Base-by-base conservation (phyloP, 2,329 filamentous ascomycete species). In the Conoideocrella luteorostrata region DNA sequence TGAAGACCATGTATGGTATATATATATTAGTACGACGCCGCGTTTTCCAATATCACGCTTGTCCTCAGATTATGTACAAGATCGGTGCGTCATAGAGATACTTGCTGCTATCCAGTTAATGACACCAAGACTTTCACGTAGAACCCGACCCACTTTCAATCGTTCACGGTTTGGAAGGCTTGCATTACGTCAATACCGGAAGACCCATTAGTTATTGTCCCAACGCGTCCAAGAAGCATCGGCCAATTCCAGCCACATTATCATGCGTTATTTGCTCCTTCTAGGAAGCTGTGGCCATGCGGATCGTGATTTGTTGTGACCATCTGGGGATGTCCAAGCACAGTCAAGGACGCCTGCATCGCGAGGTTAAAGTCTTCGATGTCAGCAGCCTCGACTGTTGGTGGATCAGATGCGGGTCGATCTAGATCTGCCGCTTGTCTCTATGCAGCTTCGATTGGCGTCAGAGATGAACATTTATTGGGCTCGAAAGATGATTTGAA, bases 61-160 rank as follows among this genome's bases (percentile, higher is more conserved):
- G n/a, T n/a, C n/a, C n/a, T n/a, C n/a, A n/a, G n/a, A n/a, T n/a
- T n/a, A n/a, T n/a, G n/a, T n/a, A n/a, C n/a, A n/a, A n/a, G 35
- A 22, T 46, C 44, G 24, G 33, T 39, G 44, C 44, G 44, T 46
- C 44, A 46, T 46, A 42, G 44, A 46, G 20, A 45, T 22, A 4
- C n/a, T 22, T 18, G 30, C 18, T 33, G 32, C 22, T 20, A 32
- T 12, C 22, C 18, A 26, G 21, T 23, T 43, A 26, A 30, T 22
- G 34, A 36, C 34, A 29, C 28, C 23, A 36, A n/a, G 24, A 32
- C 17, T 17, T 21, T 28, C 17, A 11, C 22, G 18, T 13, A 10
- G 22, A 9, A 7, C 40, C 22, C 17, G 21, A 38, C 24, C 33
- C 34, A 32, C 33, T 26, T 18, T 22, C 21, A 22, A 12, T 20